Conservation (phyloP, 257 asterid species). For the Lantana camara region DNA sequence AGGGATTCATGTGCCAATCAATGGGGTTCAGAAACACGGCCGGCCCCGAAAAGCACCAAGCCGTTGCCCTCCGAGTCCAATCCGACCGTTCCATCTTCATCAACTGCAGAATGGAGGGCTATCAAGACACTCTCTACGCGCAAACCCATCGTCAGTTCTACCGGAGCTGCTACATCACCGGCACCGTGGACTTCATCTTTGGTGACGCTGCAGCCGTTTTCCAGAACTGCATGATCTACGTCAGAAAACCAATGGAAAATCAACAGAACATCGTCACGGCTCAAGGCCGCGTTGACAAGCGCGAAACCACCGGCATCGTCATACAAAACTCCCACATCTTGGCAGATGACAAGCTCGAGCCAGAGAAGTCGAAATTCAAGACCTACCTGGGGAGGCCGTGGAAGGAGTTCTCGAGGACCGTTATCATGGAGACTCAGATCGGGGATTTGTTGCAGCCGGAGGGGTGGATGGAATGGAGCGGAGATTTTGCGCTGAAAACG, state of each 20-base stretch:
- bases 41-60: slow-evolving; percentile 65
- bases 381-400: slow-evolving; percentile 62
- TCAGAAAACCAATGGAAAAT: slow-evolving; percentile 44
- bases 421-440: slow-evolving; percentile 56
- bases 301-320: slow-evolving; percentile 56
- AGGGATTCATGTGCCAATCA: slow-evolving; percentile 58
- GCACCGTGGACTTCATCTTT: slow-evolving; percentile 58
- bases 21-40: slow-evolving; percentile 70
- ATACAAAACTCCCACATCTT: slow-evolving; percentile 52
- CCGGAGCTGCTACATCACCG: slow-evolving; percentile 57
- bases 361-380: slow-evolving; percentile 40
- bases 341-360: slow-evolving; percentile 35
- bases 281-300: slow-evolving; percentile 50
- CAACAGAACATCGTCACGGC: slow-evolving; percentile 51
- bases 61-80: slow-evolving; percentile 64
- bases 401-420: slow-evolving; percentile 52
- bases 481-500: slow-evolving; percentile 40
- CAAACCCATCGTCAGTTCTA: slow-evolving; percentile 57
- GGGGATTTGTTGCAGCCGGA: slow-evolving; percentile 51
- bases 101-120: slow-evolving; percentile 63
- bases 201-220: slow-evolving; percentile 63
- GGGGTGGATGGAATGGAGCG: slow-evolving; percentile 50
- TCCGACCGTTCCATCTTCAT: slow-evolving; percentile 48
- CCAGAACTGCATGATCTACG: slow-evolving; percentile 57
- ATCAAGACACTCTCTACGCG: slow-evolving; percentile 50